phyloP scores from a whole-genome alignment of 768 basidiomycete species.

The Termitomyces sp. region DNA sequence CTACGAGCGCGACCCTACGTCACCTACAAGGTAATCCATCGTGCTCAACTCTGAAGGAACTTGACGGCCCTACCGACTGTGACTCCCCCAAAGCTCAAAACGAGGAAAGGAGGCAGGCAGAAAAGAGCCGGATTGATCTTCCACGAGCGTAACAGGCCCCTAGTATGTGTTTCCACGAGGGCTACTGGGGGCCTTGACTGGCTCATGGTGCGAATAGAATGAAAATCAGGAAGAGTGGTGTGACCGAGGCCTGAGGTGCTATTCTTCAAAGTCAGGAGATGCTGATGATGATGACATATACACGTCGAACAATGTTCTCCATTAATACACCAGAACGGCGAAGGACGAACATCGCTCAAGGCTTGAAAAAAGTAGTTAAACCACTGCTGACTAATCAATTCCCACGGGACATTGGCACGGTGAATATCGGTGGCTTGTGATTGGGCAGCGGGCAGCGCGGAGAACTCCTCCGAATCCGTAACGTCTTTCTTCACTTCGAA shows the following conservation, averaged over 20 bases:
- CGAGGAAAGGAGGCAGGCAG: conserved; percentile 45
- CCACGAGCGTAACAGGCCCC: conserved; percentile 75
- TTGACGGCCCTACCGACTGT: conserved; percentile 35
- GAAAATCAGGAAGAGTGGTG: background rate
- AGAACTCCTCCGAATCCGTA: conserved; percentile 3
- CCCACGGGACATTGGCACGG: conserved; percentile 10
- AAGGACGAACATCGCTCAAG: background rate
- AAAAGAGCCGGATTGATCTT: conserved; percentile 39
- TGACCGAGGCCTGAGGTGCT: too few species aligned
- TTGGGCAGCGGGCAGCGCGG: conserved; percentile 7
- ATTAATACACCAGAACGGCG: background rate
- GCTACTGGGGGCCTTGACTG: conserved; percentile 60
- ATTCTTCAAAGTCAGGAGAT: background rate
- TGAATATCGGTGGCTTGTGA: conserved; percentile 15
- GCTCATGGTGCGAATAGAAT: conserved; percentile 35
- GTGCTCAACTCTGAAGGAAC: conserved; percentile 65
- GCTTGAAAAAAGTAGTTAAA: background rate
- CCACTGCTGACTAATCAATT: conserved; percentile 9
- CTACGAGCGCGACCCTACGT: conserved; percentile 48
- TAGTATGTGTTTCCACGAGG: conserved; percentile 28
- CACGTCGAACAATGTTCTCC: background rate
- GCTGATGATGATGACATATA: background rate
- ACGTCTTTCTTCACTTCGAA: conserved; percentile 14
- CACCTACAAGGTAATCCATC: conserved; percentile 17
- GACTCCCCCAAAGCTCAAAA: conserved; percentile 48